Conservation (phyloP, 2,329 filamentous ascomycete genomes). For the Zelopaecilomyces penicillatus region DNA sequence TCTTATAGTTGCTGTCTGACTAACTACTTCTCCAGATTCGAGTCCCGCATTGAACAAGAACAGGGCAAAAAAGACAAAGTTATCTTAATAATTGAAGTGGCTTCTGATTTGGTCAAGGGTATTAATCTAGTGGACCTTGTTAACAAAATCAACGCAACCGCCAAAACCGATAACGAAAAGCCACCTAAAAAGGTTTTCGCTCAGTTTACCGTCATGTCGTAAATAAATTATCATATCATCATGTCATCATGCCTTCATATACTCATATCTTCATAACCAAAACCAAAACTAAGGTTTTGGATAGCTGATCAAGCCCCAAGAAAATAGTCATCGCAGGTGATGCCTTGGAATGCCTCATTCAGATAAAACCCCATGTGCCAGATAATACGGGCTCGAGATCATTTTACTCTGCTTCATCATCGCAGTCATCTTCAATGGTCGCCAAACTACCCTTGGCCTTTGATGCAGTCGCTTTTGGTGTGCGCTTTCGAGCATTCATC, state of each 20-base stretch:
- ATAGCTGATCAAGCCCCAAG: too few relatives aligned
- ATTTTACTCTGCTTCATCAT: slow-evolving; percentile 17
- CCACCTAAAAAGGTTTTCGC: slow-evolving; percentile 25
- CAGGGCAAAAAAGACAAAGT: slow-evolving; percentile 29
- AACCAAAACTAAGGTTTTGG: background rate
- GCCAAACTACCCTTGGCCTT: slow-evolving; percentile 10
- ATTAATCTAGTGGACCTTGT: slow-evolving; percentile 26
- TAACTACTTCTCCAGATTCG: slow-evolving; percentile 18
- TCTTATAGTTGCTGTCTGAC: background rate
- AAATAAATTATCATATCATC: slow-evolving; percentile 9
- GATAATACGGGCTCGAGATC: too few relatives aligned
- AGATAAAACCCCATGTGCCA: too few relatives aligned
- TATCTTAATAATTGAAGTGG: slow-evolving; percentile 27
- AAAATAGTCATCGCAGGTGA: too few relatives aligned
- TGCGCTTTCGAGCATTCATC: slow-evolving; percentile 26
- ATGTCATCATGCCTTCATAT: background rate
- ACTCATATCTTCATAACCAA: background rate
- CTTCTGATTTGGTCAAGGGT: slow-evolving; percentile 18
- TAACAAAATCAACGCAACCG: slow-evolving; percentile 24
- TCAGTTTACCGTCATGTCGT: slow-evolving; percentile 18
- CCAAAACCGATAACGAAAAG: slow-evolving; percentile 24
- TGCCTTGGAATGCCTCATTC: too few relatives aligned
- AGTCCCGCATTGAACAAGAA: slow-evolving; percentile 16
- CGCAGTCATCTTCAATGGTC: slow-evolving; percentile 15
- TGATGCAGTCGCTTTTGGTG: slow-evolving; percentile 19